Base-by-base conservation (phyloP, 2,329 filamentous ascomycete genomes). In the Fusarium oxysporum region DNA sequence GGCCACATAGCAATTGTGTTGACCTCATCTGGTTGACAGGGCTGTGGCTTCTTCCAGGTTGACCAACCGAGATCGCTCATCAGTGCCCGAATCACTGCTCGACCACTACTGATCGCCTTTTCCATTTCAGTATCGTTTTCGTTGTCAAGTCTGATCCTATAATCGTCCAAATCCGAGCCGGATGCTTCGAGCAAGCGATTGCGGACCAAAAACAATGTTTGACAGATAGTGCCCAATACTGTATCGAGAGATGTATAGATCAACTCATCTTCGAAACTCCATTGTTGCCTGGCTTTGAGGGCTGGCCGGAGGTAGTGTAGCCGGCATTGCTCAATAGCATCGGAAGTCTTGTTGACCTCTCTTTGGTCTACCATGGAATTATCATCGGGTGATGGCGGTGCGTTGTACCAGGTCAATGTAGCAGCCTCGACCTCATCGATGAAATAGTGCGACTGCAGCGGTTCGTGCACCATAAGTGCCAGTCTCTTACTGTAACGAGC, bases 1-100 rank as follows among this genome's bases (percentile, higher is more conserved):
- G 90, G 90, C 90, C 90, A 92, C 76, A 92, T 90, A 4, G 89
- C 89, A n/a, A 91, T 82, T 50, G 89, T 85, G 68, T 90, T 90
- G 6, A 90, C 79, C 78, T 92, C 86, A 48, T 88, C 84, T 12
- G 83, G 82, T 0, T 74, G 78, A 75, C 91, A 92, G 2, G 83
- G 82, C 11, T 83, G 81, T 57, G 89, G 89, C 55, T 86, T 83
- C 73, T 88, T 90, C 89, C 89, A 92, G 0, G 80, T 84, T 7
- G 88, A 85, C 91, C 91, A 92, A 11, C 83, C 82, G 5, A 92
- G 81, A 63, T 86, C 86, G 2, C 79, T 68, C 25, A 87, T 84
- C 21, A 92, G 61, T 1, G 57, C 38, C 21, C 62, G 69, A 12
- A 81, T 57, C 11, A 75, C 56, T 8, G 21, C 19, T 10, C 73